Evolutionary conservation across 2,329 filamentous ascomycete genomes (phyloP), one percentile per base, ranked within the genome.

Genomic region (Cladorrhinum sp.): DNA sequence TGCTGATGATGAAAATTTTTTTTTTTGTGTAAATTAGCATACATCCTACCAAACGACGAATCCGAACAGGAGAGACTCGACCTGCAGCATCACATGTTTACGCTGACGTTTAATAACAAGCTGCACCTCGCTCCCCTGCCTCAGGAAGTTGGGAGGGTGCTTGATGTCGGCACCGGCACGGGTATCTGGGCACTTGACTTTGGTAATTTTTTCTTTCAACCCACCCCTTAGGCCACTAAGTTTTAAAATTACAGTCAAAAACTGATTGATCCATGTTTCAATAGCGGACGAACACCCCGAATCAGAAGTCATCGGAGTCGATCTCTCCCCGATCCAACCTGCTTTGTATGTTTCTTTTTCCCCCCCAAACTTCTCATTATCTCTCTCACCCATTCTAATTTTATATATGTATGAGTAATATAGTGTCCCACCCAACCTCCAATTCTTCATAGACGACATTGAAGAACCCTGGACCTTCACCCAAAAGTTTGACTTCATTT

Each of bases 141-240:
- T 72, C 1, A 68, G 45, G 24, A 59, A 38, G 22, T 76, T 1
- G 73, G 72, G 41, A 72, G 75, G 22, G 76, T 78, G 20, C 72
- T 84, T 5, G 81, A 83, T 66, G 69, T 82, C 18, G 81, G 80
- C 2, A 83, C 80, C 13, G 65, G 65, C n/a, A 67, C 65, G 0
- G 65, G 65, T 2, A 65, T 66, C 51, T 84, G 81, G 81, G 78
- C 80, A 1, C 75, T 81, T n/a, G 77, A 81, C 45, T 78, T 80
- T 64, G 78, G 77, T 68, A 67, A 4, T 13, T 41, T 41, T 41
- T 41, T n/a, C 36, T 51, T 18, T 36, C 50, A 48, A 22, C 22
- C n/a, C 24, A 2, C 24, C 22, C 22, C 22, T 41, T 29, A 9
- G 24, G 3, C 8, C 18, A 6, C 13, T 13, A 32, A 7, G 29